These are phyloP conservation scores for Parmales sp. DNA, from an alignment of 108 stramenopile genomes.

Conservation along the genomic window DNA sequence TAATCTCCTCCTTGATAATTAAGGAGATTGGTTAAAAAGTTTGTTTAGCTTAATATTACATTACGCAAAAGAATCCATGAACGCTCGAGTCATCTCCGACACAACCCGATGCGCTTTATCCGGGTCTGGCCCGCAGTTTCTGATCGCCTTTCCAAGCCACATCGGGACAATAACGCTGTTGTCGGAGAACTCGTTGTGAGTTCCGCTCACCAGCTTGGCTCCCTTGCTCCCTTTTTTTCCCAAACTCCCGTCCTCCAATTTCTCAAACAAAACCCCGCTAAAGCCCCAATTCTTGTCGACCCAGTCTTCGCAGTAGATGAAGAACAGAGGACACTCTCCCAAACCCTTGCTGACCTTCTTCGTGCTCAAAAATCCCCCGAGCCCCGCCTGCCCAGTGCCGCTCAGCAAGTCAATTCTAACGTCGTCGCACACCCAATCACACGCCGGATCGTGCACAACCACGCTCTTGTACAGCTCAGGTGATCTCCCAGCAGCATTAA, in stretches of 20 bases:
- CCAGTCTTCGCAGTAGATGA: slow-evolving; percentile 7
- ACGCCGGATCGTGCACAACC: slow-evolving; percentile 49
- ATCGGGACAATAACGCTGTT: neutral
- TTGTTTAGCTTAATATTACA: neutral
- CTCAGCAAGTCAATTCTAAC: slow-evolving; percentile 12
- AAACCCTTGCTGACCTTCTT: neutral
- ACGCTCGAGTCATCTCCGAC: neutral
- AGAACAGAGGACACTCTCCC: neutral
- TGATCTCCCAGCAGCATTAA: slow-evolving; percentile 33
- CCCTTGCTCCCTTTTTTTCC: neutral
- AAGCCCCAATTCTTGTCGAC: neutral
- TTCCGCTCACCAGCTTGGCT: neutral
- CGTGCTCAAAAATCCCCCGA: neutral
- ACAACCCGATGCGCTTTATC: neutral
- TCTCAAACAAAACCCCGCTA: neutral
- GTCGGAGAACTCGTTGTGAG: slow-evolving; percentile 1
- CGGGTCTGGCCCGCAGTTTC: neutral
- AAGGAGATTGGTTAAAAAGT: neutral
- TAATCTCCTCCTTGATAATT: neutral
- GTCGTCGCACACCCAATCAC: slow-evolving; percentile 48
- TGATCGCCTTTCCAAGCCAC: neutral
- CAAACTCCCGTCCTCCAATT: neutral
- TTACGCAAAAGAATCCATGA: neutral
- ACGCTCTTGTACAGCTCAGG: slow-evolving; percentile 24
- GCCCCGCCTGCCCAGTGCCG: neutral